phyloP scores from a whole-genome alignment of 805 yeast genomes.

The Saccharomycopsis lassenensis region DNA sequence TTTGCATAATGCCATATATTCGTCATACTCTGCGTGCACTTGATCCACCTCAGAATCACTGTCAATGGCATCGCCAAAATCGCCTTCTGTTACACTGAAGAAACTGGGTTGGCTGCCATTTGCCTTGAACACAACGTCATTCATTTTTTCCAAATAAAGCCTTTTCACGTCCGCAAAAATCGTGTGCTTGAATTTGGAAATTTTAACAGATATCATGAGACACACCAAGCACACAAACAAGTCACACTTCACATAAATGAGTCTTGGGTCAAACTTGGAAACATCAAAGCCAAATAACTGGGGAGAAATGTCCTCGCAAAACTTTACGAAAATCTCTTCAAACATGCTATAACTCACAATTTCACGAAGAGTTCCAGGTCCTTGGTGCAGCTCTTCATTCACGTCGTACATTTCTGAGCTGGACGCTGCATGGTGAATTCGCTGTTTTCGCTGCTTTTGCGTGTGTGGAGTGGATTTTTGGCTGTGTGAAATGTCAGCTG shows the following conservation, averaged over 20 bases:
- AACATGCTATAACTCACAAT: constrained; percentile 5
- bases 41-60: background rate
- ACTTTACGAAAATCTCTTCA: constrained; percentile 37
- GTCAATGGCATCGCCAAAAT: constrained; percentile 1
- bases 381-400: background rate
- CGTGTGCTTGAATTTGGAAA: constrained; percentile 25
- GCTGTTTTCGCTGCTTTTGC: background rate
- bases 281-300: constrained; percentile 59
- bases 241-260: constrained; percentile 45
- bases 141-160: constrained; percentile 6
- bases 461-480: background rate
- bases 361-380: background rate
- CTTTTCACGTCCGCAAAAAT: constrained; percentile 13
- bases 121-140: constrained; percentile 2
- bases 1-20: constrained; percentile 9
- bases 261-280: constrained; percentile 35
- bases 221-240: constrained; percentile 48
- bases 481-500: no score
- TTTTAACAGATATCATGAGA: constrained; percentile 53
- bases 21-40: constrained; percentile 10
- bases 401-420: background rate
- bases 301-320: constrained; percentile 45
- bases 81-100: constrained; percentile 2
- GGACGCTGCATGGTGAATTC: background rate
- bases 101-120: background rate